Evolutionary conservation across 148 eudicot genomes (phyloP), one percentile per base, ranked within the genome.

Genomic region (Polygonum aviculare): DNA sequence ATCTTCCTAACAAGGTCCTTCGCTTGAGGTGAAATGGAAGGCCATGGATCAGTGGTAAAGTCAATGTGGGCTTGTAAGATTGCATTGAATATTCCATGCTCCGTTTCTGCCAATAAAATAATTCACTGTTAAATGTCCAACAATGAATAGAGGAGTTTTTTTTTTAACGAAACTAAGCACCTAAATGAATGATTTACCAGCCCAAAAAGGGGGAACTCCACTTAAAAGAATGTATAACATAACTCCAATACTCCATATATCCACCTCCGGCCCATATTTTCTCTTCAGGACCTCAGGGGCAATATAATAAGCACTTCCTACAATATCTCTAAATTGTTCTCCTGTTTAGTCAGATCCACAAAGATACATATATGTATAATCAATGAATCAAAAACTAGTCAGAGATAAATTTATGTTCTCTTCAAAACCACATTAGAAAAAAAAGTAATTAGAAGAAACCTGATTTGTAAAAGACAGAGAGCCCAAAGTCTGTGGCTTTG

Each of bases 1-100:
- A 95, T 95, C 84, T 88, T 95, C 85, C 77, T 89, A 10, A 95
- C 98, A 44, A 95, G 92, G 80, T 95, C 99, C 81, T 95, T 95
- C 1, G 98, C 99, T 72, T 88, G 93, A 55, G 86, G 74, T 44
- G 99, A 95, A 76, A 95, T 88, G 4, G 89, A 77, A 14, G 99
- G 99, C 99, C 97, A 95, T 41, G 99, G 99, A 77, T 95, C 99
- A 40, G 88, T 86, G 12, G 89, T 79, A 77, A 95, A 95, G 79
- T 95, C 99, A 1, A 95, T 16, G 59, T 88, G 97, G 39, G 88
- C 98, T 4, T 92, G 88, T 78, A 95, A 81, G 79, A 95, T 93
- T 18, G 99, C 94, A 31, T 95, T 95, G 85, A 95, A 95, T 70
- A 95, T 95, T 62, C 99, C 98, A 77, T 91, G 90, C 81, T 95